Percentiles rank a stretch among this genome's conserved stretches.
phyloP scores from a whole-genome alignment of 139 green algal species.

The Volvox reticuliferus region DNA sequence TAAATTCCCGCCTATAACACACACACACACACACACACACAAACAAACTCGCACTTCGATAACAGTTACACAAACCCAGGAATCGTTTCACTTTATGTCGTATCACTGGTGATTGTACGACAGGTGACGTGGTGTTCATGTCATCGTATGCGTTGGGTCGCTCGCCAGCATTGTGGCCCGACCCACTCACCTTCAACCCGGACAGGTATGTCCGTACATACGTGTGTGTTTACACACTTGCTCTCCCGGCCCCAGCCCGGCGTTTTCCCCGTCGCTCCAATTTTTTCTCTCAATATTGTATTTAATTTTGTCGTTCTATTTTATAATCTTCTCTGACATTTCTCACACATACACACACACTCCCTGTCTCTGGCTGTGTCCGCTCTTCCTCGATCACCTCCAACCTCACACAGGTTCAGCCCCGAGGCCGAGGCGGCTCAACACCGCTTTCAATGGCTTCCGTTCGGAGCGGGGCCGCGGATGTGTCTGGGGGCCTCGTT shows the following conservation, averaged over 20 bases:
- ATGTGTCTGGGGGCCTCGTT: slow-evolving; percentile 76
- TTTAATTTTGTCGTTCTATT: no score
- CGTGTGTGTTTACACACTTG: background rate
- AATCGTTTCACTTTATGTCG: no score
- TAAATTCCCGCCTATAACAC: no score
- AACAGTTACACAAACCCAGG: no score
- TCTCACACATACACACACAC: no score
- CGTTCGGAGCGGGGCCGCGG: slow-evolving; percentile 71
- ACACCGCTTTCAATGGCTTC: slow-evolving; percentile 73
- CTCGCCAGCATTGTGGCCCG: slow-evolving; percentile 63
- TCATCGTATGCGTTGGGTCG: slow-evolving; percentile 77
- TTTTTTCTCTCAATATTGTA: no score
- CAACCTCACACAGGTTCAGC: slow-evolving; percentile 56
- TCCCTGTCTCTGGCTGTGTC: no score
- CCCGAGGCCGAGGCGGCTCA: slow-evolving; percentile 51
- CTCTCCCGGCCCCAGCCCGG: background rate
- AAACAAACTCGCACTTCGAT: no score
- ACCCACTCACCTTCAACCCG: slow-evolving; percentile 68
- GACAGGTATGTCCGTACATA: slow-evolving; percentile 19
- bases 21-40: no score
- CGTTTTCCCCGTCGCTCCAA: no score
- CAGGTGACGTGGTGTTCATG: slow-evolving; percentile 87
- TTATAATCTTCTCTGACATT: no score
- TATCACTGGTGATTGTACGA: background rate
- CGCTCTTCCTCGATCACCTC: no score